Conservation (phyloP, 2,329 filamentous ascomycete genomes). For the Helicocarpus griseus region DNA sequence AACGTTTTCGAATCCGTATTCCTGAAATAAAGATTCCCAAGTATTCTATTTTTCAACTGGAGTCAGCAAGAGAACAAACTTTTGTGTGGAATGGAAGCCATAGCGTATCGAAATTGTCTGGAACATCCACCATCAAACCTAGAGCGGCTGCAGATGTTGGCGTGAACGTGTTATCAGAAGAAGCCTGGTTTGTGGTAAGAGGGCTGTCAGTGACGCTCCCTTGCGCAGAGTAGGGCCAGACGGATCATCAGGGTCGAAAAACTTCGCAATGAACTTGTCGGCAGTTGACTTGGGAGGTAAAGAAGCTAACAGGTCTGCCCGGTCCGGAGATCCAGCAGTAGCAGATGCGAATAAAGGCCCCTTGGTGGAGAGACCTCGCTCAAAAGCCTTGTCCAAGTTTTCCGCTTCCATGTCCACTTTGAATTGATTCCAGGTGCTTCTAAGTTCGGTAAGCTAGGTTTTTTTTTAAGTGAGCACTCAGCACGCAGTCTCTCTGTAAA, state of each 20-base stretch:
- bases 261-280: neutral
- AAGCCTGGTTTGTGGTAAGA: neutral
- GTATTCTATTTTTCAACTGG: neutral
- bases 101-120: neutral
- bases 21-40: neutral
- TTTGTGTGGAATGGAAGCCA: neutral
- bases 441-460: neutral
- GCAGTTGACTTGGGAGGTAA: neutral
- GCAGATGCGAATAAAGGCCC: neutral
- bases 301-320: neutral
- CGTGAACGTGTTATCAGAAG: neutral
- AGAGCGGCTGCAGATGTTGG: neutral
- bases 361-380: neutral
- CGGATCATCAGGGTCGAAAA: neutral
- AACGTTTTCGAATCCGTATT: neutral
- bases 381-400: neutral
- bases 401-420: slow-evolving; percentile 1
- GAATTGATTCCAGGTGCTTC: slow-evolving; percentile 2
- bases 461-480: neutral
- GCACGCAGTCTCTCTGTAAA: neutral
- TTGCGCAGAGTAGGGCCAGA: neutral
- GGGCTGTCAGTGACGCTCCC: neutral
- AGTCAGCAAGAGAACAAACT: no score
- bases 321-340: neutral
- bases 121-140: neutral